Base-by-base conservation (phyloP, 352 stramenopile species). In the Phytophthora syringae region DNA sequence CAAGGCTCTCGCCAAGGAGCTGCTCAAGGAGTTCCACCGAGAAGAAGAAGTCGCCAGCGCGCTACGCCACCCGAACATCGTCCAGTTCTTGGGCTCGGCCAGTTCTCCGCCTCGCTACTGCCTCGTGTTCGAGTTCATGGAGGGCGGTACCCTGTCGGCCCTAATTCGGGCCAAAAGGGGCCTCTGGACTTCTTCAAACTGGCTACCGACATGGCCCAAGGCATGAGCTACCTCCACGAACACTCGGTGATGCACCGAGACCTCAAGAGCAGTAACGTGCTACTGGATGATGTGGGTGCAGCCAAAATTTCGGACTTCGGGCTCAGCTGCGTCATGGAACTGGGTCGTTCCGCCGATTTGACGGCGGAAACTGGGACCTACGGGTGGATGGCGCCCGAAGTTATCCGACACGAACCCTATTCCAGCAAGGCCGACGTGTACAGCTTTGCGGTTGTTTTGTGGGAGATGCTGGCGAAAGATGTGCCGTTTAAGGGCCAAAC, bases 371-470 rank as follows among this genome's bases (percentile, higher is more conserved):
- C 88, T n/a, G 88, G 88, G 30, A 96, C 88, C 16, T 96, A 96
- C 63, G 81, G 96, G 32, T 98, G 97, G 84, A 98, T 99, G 94
- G 94, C 94, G 11, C 94, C 94, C 0, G 93, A 98, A 58, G 95
- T 99, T 7, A 97, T 98, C 39, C 90, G 94, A 7, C 90, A 94
- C 62, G 81, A 94, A 56, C 93, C 94, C 12, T 99, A 98, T 75
- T 98, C 96, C 47, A 95, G 84, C 56, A 98, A 98, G 65, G 93
- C 90, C 3, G 96, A 98, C 75, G 93, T 99, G 12, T 98, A 98
- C 77, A 98, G 91, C 37, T 98, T 97, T 71, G 94, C 84, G 24
- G 83, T 97, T 18, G 86, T 95, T 54, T 61, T 95, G 27, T 95
- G 86, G 84, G 87, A 97, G 67, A 80, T 96, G 61, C 84, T 95